Evolutionary conservation across 2,329 filamentous ascomycete genomes (phyloP).

Genomic region (Ceratocystis smalleyi): DNA sequence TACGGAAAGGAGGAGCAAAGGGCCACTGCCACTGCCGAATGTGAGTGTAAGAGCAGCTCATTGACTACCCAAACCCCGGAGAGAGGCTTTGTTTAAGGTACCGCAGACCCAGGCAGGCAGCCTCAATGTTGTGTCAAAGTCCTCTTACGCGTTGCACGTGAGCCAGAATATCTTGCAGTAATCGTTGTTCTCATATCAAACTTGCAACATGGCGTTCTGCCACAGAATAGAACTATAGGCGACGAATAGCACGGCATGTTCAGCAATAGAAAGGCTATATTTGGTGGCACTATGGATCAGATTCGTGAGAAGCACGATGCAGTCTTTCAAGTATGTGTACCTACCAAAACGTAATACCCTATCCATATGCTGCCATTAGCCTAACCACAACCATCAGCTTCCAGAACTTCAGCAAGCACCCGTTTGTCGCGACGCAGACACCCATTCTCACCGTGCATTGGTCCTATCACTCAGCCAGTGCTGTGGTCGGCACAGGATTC

Average conservation of each 20-base stretch:
- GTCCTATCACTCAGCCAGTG: slow-evolving; percentile 54
- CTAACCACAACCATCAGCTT: slow-evolving; percentile 55
- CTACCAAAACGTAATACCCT: slow-evolving; percentile 59
- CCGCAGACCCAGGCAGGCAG: slow-evolving; percentile 57
- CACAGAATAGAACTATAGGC: slow-evolving; percentile 66
- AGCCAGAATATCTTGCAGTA: too few species aligned
- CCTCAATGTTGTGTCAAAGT: slow-evolving; percentile 21
- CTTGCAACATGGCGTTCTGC: slow-evolving; percentile 60
- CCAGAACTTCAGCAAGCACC: slow-evolving; percentile 49
- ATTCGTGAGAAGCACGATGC: slow-evolving; percentile 57
- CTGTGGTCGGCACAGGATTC: slow-evolving; percentile 55
- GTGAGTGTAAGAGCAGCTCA: slow-evolving; percentile 65
- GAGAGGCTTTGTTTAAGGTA: slow-evolving; percentile 78
- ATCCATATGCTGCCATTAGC: slow-evolving; percentile 75
- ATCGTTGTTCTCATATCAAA: too few species aligned
- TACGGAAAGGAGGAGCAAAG: slow-evolving; percentile 63
- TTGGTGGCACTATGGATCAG: slow-evolving; percentile 63
- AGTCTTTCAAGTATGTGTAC: slow-evolving; percentile 52
- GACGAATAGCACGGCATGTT: slow-evolving; percentile 63
- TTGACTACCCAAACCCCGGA: slow-evolving; percentile 78
- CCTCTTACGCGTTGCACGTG: too few species aligned
- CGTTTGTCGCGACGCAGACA: slow-evolving; percentile 49
- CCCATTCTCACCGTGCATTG: slow-evolving; percentile 46
- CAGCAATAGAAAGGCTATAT: slow-evolving; percentile 55
- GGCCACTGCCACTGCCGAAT: slow-evolving; percentile 60